phyloP scores from a whole-genome alignment of 164 flowering plant genomes.

The Liriodendron chinense region DNA sequence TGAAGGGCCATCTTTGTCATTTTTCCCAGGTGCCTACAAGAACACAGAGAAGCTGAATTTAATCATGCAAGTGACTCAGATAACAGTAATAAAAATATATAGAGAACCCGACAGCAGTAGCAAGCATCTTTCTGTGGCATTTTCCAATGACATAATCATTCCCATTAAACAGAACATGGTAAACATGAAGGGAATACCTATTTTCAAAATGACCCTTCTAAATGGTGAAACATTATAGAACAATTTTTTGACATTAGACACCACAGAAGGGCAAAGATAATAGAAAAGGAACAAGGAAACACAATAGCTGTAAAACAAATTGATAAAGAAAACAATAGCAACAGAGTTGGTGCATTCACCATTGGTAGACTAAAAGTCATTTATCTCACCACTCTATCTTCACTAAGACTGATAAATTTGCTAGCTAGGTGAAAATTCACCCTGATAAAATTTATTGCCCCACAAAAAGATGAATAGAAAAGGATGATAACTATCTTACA shows the following conservation, averaged over 20 bases:
- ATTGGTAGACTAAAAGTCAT: no score
- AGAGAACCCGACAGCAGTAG: not conserved
- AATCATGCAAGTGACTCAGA: constrained; percentile 6
- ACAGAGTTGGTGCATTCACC: no score
- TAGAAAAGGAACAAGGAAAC: no score
- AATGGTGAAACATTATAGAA: not conserved
- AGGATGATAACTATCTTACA: no score
- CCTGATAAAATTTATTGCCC: no score
- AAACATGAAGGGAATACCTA: not conserved
- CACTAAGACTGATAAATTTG: no score
- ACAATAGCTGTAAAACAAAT: no score
- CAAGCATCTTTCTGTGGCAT: not conserved
- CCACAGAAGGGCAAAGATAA: not conserved
- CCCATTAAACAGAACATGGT: not conserved
- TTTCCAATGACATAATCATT: not conserved
- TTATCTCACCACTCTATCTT: no score
- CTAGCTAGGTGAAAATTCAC: no score
- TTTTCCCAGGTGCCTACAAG: constrained; percentile 89
- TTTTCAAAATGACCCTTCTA: constrained; percentile 1
- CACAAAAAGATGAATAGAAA: no score
- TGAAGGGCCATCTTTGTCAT: constrained; percentile 78
- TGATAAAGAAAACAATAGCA: no score
- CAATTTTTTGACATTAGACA: not conserved
- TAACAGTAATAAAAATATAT: not conserved
- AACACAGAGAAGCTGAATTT: constrained; percentile 1